Base-by-base conservation (phyloP, 2,329 filamentous ascomycete species). In the Neonectria punicea region DNA sequence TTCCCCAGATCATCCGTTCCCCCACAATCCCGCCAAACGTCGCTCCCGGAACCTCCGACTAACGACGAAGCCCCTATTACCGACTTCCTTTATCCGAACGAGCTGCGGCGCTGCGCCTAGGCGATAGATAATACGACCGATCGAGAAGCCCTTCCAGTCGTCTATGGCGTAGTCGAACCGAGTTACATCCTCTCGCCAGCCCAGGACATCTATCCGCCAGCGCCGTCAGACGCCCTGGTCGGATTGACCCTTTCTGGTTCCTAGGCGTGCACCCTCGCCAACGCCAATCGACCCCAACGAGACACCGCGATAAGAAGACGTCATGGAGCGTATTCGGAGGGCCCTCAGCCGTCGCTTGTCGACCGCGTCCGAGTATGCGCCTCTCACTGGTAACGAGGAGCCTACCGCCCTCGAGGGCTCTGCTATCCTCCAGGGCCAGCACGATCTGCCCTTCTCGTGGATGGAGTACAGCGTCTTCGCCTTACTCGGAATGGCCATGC, bases 401-500 rank as follows among this genome's bases (percentile, higher is more conserved):
- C 68, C 71, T 20, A 69, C 71, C 18, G 66, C 68, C 10, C 67
- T 73, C 30, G 70, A 77, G 14, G 73, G 65, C 39, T 76, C 76
- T 7, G 61, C 71, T 30, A 47, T 73, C 7, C 67, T 72, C 18
- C 78, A 79, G 18, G 76, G 72, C 20, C 74, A 80, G 43, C 74
- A 81, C 16, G 81, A 82, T 39, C 74, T 81, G 36, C 84, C 84
- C 18, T 97, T 97, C 81, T 97, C 93, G 67, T 94, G 92, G 89
- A 76, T 93, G 39, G 93, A 97, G 78, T 99, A 98, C 80, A 83
- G 81, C 72, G 90, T 97, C 76, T 98, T 98, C 79, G 84, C 92
- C 61, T 82, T 97, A 55, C 84, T 98, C 28, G 96, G 96, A 55
- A 86, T 97, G 61, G 93, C 94, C 57, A 98, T 98, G 96, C 86